A percentile compares a stretch with the other conserved stretches of the same genome.
Conservation (phyloP, 2,329 filamentous ascomycete genomes). For the Stenocarpella maydis region DNA sequence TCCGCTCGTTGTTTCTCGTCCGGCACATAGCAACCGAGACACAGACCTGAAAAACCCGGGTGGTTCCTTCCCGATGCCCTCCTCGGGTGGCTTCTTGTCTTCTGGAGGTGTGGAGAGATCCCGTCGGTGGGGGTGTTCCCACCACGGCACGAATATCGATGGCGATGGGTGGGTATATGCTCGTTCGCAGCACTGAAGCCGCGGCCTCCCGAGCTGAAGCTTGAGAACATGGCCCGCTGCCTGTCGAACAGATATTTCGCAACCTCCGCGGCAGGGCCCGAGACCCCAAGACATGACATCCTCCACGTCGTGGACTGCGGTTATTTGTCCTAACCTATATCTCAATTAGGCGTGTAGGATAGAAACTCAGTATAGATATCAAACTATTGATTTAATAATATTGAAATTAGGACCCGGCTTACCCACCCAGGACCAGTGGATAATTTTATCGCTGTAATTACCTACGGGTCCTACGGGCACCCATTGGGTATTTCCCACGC, state of each 20-base stretch:
- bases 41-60: neutral
- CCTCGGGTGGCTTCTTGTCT: constrained; percentile 18
- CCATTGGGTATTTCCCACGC: too few species aligned
- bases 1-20: neutral
- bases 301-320: constrained; percentile 51
- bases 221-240: constrained; percentile 39
- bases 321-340: too few species aligned
- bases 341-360: too few species aligned
- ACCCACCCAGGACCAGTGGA: too few species aligned
- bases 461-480: too few species aligned
- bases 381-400: too few species aligned
- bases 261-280: constrained; percentile 35
- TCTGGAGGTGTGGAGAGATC: neutral
- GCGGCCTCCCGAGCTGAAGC: constrained; percentile 42
- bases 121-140: constrained; percentile 8
- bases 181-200: constrained; percentile 36
- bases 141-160: constrained; percentile 8
- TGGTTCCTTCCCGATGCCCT: neutral
- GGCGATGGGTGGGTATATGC: neutral
- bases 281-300: constrained; percentile 46
- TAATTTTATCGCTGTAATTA: too few species aligned
- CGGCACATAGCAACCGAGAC: constrained; percentile 10
- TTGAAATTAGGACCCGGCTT: too few species aligned
- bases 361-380: too few species aligned
- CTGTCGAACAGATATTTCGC: constrained; percentile 39